Evolutionary conservation across 2,329 filamentous ascomycete species (phyloP).

Genomic region (Trichoderma sp.): DNA sequence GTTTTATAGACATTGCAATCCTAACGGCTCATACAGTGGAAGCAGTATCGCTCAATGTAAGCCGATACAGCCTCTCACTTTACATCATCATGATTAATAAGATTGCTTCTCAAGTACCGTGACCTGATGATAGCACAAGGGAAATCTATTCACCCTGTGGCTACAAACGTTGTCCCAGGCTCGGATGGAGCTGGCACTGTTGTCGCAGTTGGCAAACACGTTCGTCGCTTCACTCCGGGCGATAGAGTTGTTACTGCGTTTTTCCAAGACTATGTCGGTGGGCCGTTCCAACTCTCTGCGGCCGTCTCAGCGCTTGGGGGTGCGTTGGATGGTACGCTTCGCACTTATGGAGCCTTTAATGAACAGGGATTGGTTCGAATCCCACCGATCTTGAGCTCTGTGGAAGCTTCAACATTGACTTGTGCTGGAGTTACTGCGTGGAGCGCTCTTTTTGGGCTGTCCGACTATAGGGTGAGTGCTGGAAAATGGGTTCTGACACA

Average conservation of each 20-base stretch:
- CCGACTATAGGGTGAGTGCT: background rate
- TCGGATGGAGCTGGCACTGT: conserved; percentile 3
- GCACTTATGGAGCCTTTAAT: background rate
- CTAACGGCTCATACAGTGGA: background rate
- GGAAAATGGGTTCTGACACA: conserved; percentile 4
- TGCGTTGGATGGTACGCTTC: background rate
- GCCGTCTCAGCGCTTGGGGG: background rate
- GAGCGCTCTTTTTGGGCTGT: conserved; percentile 6
- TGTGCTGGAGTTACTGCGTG: background rate
- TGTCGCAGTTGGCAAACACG: background rate
- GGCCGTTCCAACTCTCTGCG: background rate
- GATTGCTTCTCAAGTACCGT: background rate
- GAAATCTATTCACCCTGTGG: background rate
- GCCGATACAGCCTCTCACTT: background rate
- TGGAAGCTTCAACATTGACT: background rate
- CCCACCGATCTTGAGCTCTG: background rate
- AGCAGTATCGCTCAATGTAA: conserved; percentile 1
- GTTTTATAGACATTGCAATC: background rate
- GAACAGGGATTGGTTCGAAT: background rate
- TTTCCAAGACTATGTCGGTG: background rate
- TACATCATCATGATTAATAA: background rate
- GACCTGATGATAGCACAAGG: background rate
- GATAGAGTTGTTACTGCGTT: conserved; percentile 6
- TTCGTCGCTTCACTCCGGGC: background rate
- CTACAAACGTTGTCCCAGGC: background rate